Percentiles rank a stretch among this genome's conserved stretches.
Conservation (phyloP, 2,329 filamentous ascomycete species). For the Lecanicillium sp. region DNA sequence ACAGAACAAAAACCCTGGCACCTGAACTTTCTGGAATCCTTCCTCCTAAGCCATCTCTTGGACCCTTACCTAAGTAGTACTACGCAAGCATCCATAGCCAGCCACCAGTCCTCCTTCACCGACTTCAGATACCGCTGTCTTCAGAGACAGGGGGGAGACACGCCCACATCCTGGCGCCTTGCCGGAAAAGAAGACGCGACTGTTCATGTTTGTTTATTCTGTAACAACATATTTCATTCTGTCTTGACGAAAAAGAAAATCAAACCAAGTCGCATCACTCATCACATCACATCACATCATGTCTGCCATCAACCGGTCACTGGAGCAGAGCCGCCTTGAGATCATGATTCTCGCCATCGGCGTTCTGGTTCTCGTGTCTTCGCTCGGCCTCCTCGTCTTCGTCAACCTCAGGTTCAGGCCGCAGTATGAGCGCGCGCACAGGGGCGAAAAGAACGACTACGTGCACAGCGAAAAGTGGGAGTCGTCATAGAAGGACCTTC, state of each 20-base stretch:
- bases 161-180: constrained; percentile 1
- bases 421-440: constrained; percentile 2
- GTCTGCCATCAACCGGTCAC: constrained; percentile 18
- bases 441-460: constrained; percentile 12
- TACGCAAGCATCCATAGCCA: constrained; percentile 9
- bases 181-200: constrained; percentile 1
- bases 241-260: too few relatives aligned
- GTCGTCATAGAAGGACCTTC: constrained; percentile 11
- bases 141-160: neutral
- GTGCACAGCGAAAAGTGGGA: constrained; percentile 20
- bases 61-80: constrained; percentile 7
- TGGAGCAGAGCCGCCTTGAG: constrained; percentile 27
- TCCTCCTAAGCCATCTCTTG: constrained; percentile 2
- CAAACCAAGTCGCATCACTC: too few relatives aligned
- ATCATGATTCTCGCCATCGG: constrained; percentile 29
- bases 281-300: constrained; percentile 1
- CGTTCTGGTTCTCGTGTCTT: constrained; percentile 27
- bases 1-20: neutral
- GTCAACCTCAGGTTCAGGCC: constrained; percentile 21
- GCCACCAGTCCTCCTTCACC: constrained; percentile 13
- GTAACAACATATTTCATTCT: too few relatives aligned
- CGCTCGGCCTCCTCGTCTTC: constrained; percentile 28
- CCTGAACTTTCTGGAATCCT: neutral
- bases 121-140: constrained; percentile 10
- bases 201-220: too few relatives aligned